These are phyloP conservation scores for Penicillium salamii DNA, from an alignment of 495 filamentous ascomycete species.

Conservation along the genomic window DNA sequence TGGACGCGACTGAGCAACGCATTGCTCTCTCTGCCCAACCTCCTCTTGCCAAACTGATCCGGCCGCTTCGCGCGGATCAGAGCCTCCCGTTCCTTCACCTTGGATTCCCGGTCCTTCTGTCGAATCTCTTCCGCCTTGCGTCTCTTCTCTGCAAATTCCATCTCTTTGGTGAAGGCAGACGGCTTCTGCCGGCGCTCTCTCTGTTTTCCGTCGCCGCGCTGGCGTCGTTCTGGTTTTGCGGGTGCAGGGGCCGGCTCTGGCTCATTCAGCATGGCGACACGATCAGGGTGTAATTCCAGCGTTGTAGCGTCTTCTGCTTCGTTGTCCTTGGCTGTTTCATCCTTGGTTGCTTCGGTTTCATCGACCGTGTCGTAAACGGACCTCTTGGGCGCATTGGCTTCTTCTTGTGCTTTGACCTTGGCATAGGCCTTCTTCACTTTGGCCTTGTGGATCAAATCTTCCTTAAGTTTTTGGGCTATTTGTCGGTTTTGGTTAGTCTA, in stretches of 20 bases:
- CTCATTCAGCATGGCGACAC: conserved; percentile 63
- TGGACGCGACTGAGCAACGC: conserved; percentile 78
- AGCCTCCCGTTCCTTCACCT: conserved; percentile 60
- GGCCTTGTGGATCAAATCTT: conserved; percentile 84
- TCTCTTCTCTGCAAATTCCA: conserved; percentile 63
- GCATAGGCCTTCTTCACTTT: conserved; percentile 92
- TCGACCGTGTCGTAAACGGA: conserved; percentile 31
- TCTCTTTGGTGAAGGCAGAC: conserved; percentile 73
- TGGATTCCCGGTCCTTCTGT: conserved; percentile 53
- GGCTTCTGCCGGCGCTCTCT: conserved; percentile 51
- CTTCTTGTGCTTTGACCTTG: conserved; percentile 72
- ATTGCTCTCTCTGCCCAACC: conserved; percentile 81
- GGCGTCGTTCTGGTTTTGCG: conserved; percentile 22
- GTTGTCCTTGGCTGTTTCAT: conserved; percentile 23
- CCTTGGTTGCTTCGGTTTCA: conserved; percentile 18
- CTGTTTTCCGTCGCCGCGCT: conserved; percentile 15
- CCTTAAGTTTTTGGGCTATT: conserved; percentile 87
- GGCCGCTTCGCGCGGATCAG: conserved; percentile 75
- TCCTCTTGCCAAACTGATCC: conserved; percentile 75
- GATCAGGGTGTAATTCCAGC: conserved; percentile 67
- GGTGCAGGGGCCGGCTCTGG: conserved; percentile 31
- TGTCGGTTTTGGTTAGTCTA: conserved; percentile 4
- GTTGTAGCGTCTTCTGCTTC: conserved; percentile 23
- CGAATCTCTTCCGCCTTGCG: conserved; percentile 63
- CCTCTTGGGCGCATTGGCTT: conserved; percentile 27